Base-by-base conservation (phyloP, 169 alveolate species). In the Theileria equi region DNA sequence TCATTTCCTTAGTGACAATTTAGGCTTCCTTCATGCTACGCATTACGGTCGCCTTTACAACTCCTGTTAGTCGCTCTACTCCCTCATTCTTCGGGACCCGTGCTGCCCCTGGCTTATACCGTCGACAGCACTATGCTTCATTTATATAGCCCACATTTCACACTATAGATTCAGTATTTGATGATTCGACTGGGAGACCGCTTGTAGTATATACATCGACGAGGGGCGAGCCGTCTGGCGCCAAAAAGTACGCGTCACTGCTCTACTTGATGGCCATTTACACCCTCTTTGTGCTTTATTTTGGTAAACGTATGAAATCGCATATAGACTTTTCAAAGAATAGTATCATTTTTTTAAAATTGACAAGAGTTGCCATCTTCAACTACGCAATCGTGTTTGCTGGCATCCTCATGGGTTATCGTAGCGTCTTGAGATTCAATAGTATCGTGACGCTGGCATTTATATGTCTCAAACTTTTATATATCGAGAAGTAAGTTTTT, bases 201-300 rank as follows among this genome's bases (percentile, higher is more conserved):
- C 26, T 74, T 8, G 23, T 74, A 0, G 84, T 74, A 5, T 74
- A 74, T 40, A 65, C 84, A 23, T 74, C 84, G 8, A 54, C 44
- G n/a, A 52, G 32, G 17, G 52, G 47, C 40, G 83, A 77, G 61
- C 28, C 28, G 69, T 19, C 3, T 0, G 2, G 32, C 47, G n/a
- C 19, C 36, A 29, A 49, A 32, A 55, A 41, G 25, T 67, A 72
- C 63, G 45, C 61, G 3, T 4, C 16, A 8, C n/a, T 74, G 26
- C 13, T 64, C 23, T n/a, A 19, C 1, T 13, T 45, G 21, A 47
- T 57, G 64, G 2, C 43, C 5, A 5, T 62, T 1, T 74, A 74
- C 54, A 13, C 28, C n/a, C 5, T 64, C 7, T 19, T 35, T 31
- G 65, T 29, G 0, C 35, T 74, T 1, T 64, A 50, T 60, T 50